These are phyloP conservation scores for Aspergillus sclerotioniger DNA, from an alignment of 495 filamentous ascomycete species.

Conservation along the genomic window DNA sequence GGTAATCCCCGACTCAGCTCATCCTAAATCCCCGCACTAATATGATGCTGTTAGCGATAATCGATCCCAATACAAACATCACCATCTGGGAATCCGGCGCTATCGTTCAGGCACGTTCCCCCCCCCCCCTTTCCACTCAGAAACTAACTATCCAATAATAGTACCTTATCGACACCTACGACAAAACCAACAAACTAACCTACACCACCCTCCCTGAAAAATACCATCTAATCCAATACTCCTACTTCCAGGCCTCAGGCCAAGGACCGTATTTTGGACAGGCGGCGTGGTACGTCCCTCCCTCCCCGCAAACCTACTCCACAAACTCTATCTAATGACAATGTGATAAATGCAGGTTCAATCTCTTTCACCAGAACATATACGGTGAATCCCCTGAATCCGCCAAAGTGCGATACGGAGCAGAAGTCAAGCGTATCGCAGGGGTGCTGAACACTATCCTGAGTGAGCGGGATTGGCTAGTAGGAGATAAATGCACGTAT, in stretches of 20 bases:
- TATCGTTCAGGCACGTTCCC: slow-evolving; percentile 44
- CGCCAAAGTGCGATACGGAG: slow-evolving; percentile 51
- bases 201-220: slow-evolving; percentile 39
- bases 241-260: slow-evolving; percentile 57
- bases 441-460: slow-evolving; percentile 52
- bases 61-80: slow-evolving; percentile 58
- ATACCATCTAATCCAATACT: slow-evolving; percentile 51
- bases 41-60: slow-evolving; percentile 30
- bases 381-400: slow-evolving; percentile 13
- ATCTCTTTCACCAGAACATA: neutral
- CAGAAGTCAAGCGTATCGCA: slow-evolving; percentile 53
- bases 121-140: neutral
- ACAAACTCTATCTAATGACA: neutral
- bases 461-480: slow-evolving; percentile 45
- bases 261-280: slow-evolving; percentile 62
- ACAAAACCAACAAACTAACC: slow-evolving; percentile 50
- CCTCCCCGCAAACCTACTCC: slow-evolving; percentile 41
- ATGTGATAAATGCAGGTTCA: neutral
- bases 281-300: slow-evolving; percentile 41
- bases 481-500: slow-evolving; percentile 51
- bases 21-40: neutral
- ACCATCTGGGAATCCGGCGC: slow-evolving; percentile 65
- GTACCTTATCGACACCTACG: slow-evolving; percentile 62
- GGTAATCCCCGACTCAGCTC: neutral
- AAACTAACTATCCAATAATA: neutral